These are phyloP conservation scores for Clavariopsis aquatica DNA, from an alignment of 495 filamentous ascomycete genomes.

Conservation along the genomic window DNA sequence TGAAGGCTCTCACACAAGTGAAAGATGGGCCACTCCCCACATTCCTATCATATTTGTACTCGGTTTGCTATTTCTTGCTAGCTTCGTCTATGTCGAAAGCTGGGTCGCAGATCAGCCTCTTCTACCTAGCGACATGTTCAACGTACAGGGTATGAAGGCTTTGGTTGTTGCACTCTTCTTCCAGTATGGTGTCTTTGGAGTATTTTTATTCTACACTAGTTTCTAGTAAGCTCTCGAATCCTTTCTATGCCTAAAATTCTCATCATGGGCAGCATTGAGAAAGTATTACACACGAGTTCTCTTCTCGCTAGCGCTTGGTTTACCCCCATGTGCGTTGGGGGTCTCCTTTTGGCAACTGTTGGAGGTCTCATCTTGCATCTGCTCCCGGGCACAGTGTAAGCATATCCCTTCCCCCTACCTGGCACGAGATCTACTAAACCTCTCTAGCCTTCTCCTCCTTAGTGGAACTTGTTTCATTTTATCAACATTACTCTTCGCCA, in stretches of 20 bases:
- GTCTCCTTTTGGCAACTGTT: conserved; percentile 66
- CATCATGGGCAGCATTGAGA: conserved; percentile 56
- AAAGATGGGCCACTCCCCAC: conserved; percentile 74
- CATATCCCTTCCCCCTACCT: not conserved
- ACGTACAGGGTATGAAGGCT: conserved; percentile 69
- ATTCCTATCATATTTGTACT: conserved; percentile 63
- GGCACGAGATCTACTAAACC: not conserved
- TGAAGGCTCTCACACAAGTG: conserved; percentile 66
- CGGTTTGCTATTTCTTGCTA: conserved; percentile 58
- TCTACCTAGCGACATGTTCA: conserved; percentile 73
- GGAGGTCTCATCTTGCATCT: conserved; percentile 79
- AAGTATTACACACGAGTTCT: conserved; percentile 63
- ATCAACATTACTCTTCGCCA: conserved; percentile 68
- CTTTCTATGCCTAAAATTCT: not conserved
- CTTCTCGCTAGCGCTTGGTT: conserved; percentile 79
- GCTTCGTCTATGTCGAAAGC: conserved; percentile 71
- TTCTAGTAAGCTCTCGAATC: conserved; percentile 63
- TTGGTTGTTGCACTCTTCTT: conserved; percentile 69
- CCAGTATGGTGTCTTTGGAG: conserved; percentile 72
- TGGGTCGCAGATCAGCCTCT: conserved; percentile 73
- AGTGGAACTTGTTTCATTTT: conserved; percentile 66
- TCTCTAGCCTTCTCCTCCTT: conserved; percentile 53
- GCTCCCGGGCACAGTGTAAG: conserved; percentile 60
- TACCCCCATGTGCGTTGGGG: conserved; percentile 72
- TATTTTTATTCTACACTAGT: conserved; percentile 76